Conservation (phyloP, 1,139 yeast species). For the Hansenula sp. region DNA sequence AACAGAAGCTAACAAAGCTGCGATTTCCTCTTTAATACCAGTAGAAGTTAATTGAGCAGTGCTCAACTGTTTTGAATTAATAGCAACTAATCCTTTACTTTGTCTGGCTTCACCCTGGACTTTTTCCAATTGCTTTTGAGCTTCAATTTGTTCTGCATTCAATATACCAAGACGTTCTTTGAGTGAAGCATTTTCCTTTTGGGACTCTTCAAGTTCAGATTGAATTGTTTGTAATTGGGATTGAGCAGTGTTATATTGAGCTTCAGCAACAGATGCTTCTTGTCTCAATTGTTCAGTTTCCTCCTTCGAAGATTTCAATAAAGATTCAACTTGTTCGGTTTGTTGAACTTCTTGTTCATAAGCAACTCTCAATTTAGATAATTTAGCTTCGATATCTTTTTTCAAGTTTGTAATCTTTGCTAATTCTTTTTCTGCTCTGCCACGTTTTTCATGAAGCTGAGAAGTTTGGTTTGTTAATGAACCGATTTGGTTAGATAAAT, state of each 20-base stretch:
- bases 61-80: conserved; percentile 65
- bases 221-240: conserved; percentile 61
- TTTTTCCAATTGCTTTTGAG: conserved; percentile 51
- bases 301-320: conserved; percentile 51
- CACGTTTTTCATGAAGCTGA: conserved; percentile 63
- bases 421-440: conserved; percentile 74
- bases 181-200: conserved; percentile 57
- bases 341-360: conserved; percentile 80
- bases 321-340: conserved; percentile 62
- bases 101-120: conserved; percentile 51
- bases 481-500: conserved; percentile 78
- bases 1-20: conserved; percentile 29
- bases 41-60: conserved; percentile 45
- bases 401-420: conserved; percentile 59
- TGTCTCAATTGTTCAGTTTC: conserved; percentile 73
- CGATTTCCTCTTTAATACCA: conserved; percentile 44
- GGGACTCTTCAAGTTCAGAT: conserved; percentile 56
- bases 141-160: conserved; percentile 62
- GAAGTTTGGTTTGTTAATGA: conserved; percentile 76
- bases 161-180: conserved; percentile 64
- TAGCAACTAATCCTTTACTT: conserved; percentile 58
- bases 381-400: conserved; percentile 65
- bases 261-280: conserved; percentile 77
- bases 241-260: conserved; percentile 71
- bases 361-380: conserved; percentile 59